Conservation (phyloP, 2,329 filamentous ascomycete species). For the Pseudogymnoascus sp. region DNA sequence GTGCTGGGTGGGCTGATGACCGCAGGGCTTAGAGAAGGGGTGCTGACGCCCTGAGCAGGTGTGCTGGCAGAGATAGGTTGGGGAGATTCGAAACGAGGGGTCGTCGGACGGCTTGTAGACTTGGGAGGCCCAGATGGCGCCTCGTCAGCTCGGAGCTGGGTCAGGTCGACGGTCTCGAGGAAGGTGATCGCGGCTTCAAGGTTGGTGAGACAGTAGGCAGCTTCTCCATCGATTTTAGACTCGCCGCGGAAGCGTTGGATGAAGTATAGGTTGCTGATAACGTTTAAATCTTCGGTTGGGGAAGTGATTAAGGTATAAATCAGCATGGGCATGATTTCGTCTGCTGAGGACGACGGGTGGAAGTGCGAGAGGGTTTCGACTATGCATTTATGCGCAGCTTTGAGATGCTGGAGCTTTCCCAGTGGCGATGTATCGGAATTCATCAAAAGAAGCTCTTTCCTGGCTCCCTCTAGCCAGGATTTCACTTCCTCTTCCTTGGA, state of each 20-base stretch:
- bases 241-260: slow-evolving; percentile 86
- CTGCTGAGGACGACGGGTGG: slow-evolving; percentile 76
- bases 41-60: slow-evolving; percentile 24
- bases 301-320: slow-evolving; percentile 94
- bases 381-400: slow-evolving; percentile 84
- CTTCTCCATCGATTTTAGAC: slow-evolving; percentile 82
- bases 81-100: slow-evolving; percentile 30
- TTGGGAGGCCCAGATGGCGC: slow-evolving; percentile 59
- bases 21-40: slow-evolving; percentile 11
- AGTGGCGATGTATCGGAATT: slow-evolving; percentile 78
- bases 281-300: slow-evolving; percentile 74
- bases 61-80: slow-evolving; percentile 23
- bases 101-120: slow-evolving; percentile 39
- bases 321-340: slow-evolving; percentile 92
- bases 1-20: slow-evolving; percentile 26
- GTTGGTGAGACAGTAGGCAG: slow-evolving; percentile 93
- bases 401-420: slow-evolving; percentile 83
- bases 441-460: slow-evolving; percentile 69
- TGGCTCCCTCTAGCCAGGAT: slow-evolving; percentile 62
- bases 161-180: slow-evolving; percentile 87
- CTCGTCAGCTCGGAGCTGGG: slow-evolving; percentile 77
- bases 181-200: slow-evolving; percentile 93
- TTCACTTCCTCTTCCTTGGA: slow-evolving; percentile 60
- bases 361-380: slow-evolving; percentile 72
- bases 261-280: slow-evolving; percentile 91